phyloP scores from a whole-genome alignment of 371 early-diverging fungal genomes.

The Syncephalis plumigaleata region DNA sequence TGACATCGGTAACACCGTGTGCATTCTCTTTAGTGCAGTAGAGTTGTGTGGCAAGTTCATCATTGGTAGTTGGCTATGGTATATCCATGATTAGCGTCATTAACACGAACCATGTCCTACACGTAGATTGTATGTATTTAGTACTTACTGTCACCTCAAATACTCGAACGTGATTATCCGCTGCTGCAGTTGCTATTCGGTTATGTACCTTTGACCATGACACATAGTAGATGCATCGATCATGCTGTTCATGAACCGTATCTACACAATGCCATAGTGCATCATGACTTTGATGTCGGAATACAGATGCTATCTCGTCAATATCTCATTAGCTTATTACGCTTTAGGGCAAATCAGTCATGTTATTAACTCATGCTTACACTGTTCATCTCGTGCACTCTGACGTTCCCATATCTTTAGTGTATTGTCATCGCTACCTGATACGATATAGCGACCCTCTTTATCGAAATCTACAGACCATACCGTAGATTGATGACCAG shows the following conservation, averaged over 20 bases:
- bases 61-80: too few species aligned
- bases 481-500: conserved; percentile 80
- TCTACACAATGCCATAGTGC: conserved; percentile 47
- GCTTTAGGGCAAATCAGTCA: too few species aligned
- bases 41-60: too few species aligned
- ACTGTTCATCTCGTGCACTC: conserved; percentile 20
- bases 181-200: conserved; percentile 60
- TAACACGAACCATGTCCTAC: too few species aligned
- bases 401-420: conserved; percentile 61
- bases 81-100: too few species aligned
- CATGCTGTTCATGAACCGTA: conserved; percentile 46
- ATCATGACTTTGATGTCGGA: conserved; percentile 10
- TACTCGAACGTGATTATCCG: conserved; percentile 64
- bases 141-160: too few species aligned
- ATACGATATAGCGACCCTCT: conserved; percentile 43
- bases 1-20: conserved; percentile 74
- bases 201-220: conserved; percentile 64
- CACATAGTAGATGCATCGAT: conserved; percentile 76
- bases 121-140: too few species aligned
- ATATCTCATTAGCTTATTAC: neutral
- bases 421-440: conserved; percentile 78
- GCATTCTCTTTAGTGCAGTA: conserved; percentile 23
- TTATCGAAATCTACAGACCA: conserved; percentile 85
- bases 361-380: too few species aligned
- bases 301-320: conserved; percentile 15